Conservation (phyloP, 192 early-diverging fungal species). For the Jimgerdemannia lactiflua region DNA sequence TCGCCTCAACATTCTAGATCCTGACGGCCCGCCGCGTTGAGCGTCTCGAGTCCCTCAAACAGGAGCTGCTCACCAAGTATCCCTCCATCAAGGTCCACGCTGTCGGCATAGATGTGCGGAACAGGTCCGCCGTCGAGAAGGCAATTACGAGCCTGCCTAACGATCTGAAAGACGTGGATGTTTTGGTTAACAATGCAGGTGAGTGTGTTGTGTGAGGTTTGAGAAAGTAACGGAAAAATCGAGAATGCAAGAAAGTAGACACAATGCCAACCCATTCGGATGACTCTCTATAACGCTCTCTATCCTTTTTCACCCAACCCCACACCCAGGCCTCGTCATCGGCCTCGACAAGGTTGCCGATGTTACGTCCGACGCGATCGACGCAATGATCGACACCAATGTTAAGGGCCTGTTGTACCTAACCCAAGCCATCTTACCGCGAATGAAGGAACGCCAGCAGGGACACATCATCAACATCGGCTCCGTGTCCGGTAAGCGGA, state of each 20-base stretch:
- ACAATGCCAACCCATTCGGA: too few species aligned
- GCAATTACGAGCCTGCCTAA: constrained; percentile 49
- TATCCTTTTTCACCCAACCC: too few species aligned
- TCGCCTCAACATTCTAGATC: constrained; percentile 19
- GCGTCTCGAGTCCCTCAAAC: constrained; percentile 54
- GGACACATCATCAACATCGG: constrained; percentile 89
- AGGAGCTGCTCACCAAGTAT: constrained; percentile 39
- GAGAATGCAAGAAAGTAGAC: too few species aligned
- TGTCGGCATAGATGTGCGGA: constrained; percentile 71
- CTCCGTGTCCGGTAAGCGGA: constrained; percentile 61
- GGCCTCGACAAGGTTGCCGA: constrained; percentile 57
- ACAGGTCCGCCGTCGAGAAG: constrained; percentile 45
- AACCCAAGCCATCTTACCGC: constrained; percentile 73
- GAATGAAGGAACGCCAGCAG: constrained; percentile 63
- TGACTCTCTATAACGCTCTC: background rate
- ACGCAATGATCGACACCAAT: constrained; percentile 73
- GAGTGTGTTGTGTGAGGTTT: background rate
- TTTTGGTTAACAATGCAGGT: constrained; percentile 91
- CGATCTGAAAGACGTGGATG: constrained; percentile 62
- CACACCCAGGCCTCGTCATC: constrained; percentile 51
- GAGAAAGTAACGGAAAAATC: too few species aligned
- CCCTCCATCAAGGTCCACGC: constrained; percentile 55
- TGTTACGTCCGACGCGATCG: constrained; percentile 18
- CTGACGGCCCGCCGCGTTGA: constrained; percentile 66
- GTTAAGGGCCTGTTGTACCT: constrained; percentile 85